Evolutionary conservation across 2,329 filamentous ascomycete species (phyloP).

Genomic region (Fusarium duplospermum): DNA sequence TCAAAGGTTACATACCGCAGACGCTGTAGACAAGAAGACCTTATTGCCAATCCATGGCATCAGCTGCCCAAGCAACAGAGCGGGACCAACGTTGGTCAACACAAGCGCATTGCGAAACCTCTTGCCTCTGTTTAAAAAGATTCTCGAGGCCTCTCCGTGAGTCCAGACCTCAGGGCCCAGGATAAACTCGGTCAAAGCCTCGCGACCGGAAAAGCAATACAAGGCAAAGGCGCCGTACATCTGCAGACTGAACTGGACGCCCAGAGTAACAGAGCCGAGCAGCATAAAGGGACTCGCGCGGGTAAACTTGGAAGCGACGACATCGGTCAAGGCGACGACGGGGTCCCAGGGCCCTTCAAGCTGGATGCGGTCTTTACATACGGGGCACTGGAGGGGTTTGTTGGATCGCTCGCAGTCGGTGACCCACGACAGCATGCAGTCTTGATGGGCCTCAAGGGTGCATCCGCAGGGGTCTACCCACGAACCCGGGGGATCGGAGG

Average conservation of each 20-base stretch:
- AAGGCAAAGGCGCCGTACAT: slow-evolving; percentile 65
- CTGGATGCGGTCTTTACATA: slow-evolving; percentile 86
- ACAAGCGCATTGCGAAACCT: slow-evolving; percentile 50
- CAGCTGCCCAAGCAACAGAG: slow-evolving; percentile 57
- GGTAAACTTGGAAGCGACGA: slow-evolving; percentile 66
- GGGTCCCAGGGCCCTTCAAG: slow-evolving; percentile 80
- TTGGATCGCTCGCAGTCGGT: slow-evolving; percentile 81
- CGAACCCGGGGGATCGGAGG: slow-evolving; percentile 58
- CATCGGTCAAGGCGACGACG: slow-evolving; percentile 74
- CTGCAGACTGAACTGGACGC: slow-evolving; percentile 63
- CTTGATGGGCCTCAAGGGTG: slow-evolving; percentile 89
- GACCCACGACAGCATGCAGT: slow-evolving; percentile 91
- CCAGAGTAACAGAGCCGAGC: slow-evolving; percentile 65
- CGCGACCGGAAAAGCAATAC: slow-evolving; percentile 63
- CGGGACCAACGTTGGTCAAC: slow-evolving; percentile 60
- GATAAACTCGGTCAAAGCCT: slow-evolving; percentile 57
- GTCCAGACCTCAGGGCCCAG: slow-evolving; percentile 48
- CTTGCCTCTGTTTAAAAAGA: slow-evolving; percentile 43
- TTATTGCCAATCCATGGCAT: slow-evolving; percentile 57
- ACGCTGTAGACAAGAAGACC: slow-evolving; percentile 55
- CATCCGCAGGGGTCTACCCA: slow-evolving; percentile 95
- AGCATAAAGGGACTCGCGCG: slow-evolving; percentile 71
- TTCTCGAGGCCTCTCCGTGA: slow-evolving; percentile 39
- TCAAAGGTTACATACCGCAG: slow-evolving; percentile 50
- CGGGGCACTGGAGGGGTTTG: slow-evolving; percentile 82